Percentiles rank a stretch among this genome's conserved stretches.
These are phyloP conservation scores for Blepharisma japonicum DNA, from an alignment of 73 alveolate species.

Conservation along the genomic window DNA sequence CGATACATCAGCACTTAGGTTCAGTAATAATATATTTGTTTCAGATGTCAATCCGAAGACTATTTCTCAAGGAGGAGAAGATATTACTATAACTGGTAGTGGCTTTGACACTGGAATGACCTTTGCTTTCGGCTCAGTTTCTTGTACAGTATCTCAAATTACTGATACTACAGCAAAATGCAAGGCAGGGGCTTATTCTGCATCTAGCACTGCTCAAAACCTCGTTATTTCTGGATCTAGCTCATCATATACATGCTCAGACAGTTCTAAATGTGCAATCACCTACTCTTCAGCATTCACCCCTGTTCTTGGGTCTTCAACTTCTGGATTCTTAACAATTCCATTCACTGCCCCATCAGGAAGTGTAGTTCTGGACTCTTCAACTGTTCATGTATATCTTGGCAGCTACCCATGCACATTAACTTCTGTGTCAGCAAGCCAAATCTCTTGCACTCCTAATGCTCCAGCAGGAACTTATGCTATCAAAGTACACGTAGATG, in stretches of 20 bases:
- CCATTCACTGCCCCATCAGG: slow-evolving; percentile 7
- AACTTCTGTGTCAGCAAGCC: neutral
- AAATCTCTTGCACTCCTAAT: neutral
- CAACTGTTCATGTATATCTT: neutral
- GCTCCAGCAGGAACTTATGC: slow-evolving; percentile 29
- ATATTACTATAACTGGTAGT: neutral
- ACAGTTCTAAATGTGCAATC: slow-evolving; percentile 11
- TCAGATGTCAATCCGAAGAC: neutral
- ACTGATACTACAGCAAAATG: neutral
- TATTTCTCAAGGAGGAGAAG: slow-evolving; percentile 25
- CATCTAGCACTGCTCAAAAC: neutral
- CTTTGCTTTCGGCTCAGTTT: neutral
- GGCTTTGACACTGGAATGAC: slow-evolving; percentile 7
- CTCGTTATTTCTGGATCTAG: neutral
- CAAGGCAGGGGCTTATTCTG: neutral
- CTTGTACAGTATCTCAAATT: neutral
- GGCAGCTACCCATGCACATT: neutral
- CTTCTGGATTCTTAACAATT: slow-evolving; percentile 8
- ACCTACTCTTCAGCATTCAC: neutral
- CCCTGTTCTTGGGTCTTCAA: neutral
- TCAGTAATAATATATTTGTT: neutral
- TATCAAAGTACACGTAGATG: neutral
- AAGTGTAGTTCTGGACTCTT: too few species aligned
- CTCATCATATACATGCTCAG: neutral
- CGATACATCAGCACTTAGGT: neutral